A percentile compares a stretch with the other conserved stretches of the same genome.
Evolutionary conservation across 768 basidiomycete genomes (phyloP).

Genomic region (Macrolepiota dolichaula): DNA sequence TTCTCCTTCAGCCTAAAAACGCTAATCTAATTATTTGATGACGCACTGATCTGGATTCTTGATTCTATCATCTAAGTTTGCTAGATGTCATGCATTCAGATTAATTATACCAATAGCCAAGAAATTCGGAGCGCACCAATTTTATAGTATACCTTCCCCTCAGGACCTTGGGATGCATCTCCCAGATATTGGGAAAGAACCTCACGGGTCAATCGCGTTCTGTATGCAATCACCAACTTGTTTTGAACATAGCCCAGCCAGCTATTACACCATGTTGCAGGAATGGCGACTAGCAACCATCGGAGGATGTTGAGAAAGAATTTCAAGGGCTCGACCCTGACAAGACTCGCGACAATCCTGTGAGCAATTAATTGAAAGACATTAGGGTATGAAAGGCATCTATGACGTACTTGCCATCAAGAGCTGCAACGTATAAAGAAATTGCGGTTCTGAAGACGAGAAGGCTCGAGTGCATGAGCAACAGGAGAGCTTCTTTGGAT

Average conservation of each 20-base stretch:
- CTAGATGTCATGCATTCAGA: slow-evolving; percentile 34
- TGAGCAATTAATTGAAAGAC: not conserved
- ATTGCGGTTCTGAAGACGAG: slow-evolving; percentile 88
- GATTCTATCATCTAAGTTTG: slow-evolving; percentile 92
- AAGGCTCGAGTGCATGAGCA: slow-evolving; percentile 85
- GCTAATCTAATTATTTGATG: not conserved
- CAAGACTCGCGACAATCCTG: slow-evolving; percentile 93
- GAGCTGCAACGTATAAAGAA: slow-evolving; percentile 88
- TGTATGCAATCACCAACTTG: slow-evolving; percentile 86
- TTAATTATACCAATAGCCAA: not conserved
- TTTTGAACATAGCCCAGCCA: slow-evolving; percentile 93
- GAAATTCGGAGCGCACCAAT: slow-evolving; percentile 49
- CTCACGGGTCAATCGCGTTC: slow-evolving; percentile 80
- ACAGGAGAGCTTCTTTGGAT: slow-evolving; percentile 84
- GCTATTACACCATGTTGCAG: slow-evolving; percentile 90
- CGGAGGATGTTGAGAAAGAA: slow-evolving; percentile 84
- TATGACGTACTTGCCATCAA: slow-evolving; percentile 79
- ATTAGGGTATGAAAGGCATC: not conserved
- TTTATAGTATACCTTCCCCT: slow-evolving; percentile 92
- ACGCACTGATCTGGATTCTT: slow-evolving; percentile 91
- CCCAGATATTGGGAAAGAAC: slow-evolving; percentile 86
- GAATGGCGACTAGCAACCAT: slow-evolving; percentile 91
- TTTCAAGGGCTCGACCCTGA: slow-evolving; percentile 73
- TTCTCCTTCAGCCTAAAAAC: slow-evolving; percentile 12
- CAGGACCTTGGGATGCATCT: slow-evolving; percentile 55